Evolutionary conservation across 768 basidiomycete species (phyloP).

Genomic region (Amanita phalloides): DNA sequence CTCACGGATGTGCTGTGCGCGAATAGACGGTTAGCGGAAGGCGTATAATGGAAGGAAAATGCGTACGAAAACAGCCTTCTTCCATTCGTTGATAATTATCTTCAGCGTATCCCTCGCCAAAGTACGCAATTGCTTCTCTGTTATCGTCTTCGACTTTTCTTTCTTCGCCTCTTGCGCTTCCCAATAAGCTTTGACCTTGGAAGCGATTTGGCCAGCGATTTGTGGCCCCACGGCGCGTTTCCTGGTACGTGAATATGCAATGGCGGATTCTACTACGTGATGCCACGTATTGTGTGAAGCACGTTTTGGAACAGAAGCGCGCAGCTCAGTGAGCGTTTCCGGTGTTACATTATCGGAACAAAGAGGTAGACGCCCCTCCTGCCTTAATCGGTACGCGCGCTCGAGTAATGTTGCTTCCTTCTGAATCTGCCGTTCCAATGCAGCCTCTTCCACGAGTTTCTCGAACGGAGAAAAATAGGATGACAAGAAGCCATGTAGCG

Average conservation of each 20-base stretch:
- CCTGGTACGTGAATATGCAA: slow-evolving; percentile 15
- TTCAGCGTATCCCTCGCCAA: slow-evolving; percentile 66
- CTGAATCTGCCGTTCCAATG: slow-evolving; percentile 23
- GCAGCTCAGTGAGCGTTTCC: slow-evolving; percentile 10
- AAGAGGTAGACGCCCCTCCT: slow-evolving; percentile 29
- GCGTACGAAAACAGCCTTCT: slow-evolving; percentile 75
- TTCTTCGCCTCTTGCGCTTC: slow-evolving; percentile 53
- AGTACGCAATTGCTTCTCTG: slow-evolving; percentile 55
- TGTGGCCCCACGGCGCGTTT: slow-evolving; percentile 24
- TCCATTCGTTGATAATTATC: slow-evolving; percentile 73
- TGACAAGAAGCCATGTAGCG: slow-evolving; percentile 43
- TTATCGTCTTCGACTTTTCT: slow-evolving; percentile 43
- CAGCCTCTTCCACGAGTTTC: slow-evolving; percentile 31
- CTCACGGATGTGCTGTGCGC: slow-evolving; percentile 58
- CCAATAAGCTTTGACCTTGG: slow-evolving; percentile 65
- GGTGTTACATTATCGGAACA: slow-evolving; percentile 18
- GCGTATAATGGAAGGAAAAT: not conserved
- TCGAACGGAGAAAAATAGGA: slow-evolving; percentile 52
- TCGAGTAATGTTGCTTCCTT: slow-evolving; percentile 5
- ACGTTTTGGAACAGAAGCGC: slow-evolving; percentile 20
- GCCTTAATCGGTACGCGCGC: slow-evolving; percentile 21
- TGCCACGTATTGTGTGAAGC: slow-evolving; percentile 46
- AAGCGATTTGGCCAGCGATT: slow-evolving; percentile 47
- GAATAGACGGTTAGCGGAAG: not conserved
- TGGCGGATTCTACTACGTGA: slow-evolving; percentile 37